Evolutionary conservation across 2,329 filamentous ascomycete species (phyloP), one percentile per base, ranked within the genome.

Genomic region (Stachybotrys elegans): DNA sequence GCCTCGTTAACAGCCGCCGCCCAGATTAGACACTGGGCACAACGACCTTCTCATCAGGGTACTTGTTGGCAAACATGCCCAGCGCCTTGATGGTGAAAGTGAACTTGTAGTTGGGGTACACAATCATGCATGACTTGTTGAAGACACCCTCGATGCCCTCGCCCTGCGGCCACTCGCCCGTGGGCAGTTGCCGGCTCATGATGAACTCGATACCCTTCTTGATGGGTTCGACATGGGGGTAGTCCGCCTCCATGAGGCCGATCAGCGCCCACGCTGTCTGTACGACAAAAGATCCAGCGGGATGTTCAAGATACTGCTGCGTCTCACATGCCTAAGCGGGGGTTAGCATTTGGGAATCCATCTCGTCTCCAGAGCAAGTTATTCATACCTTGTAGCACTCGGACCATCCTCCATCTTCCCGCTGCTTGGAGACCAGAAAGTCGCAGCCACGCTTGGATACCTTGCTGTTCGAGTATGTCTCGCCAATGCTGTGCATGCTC

Each of bases 41-140:
- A n/a, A n/a, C n/a, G n/a, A n/a, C n/a, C n/a, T n/a, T n/a, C n/a
- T n/a, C 78, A 48, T 88, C 74, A 1, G 85, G 86, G 52, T 84
- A 91, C 50, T 75, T 79, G 55, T 72, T 77, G 5, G 85, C 81
- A 72, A 89, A 98, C 80, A 96, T 85, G 5, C 93, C 93, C 51
- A 98, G 65, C 2, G 93, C 93, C 69, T 94, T 95, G 61, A 97
- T 86, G 1, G 92, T 84, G 67, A 96, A 98, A 46, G 86, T 87
- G 63, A 95, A 93, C 72, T 97, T 98, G 75, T 98, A 98, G 73
- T 98, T 98, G 35, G 92, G 92, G 60, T 98, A 98, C 1, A 89
- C 93, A 52, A 98, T 98, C 89, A 96, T 97, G 74, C 92, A 97
- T 58, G 84, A 93, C 73, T 96, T 95, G 69, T 98, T 98, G 69